A percentile compares a stretch with the other conserved stretches of the same genome.
phyloP scores from a whole-genome alignment of 495 filamentous ascomycete genomes.

The Penicillium argentinense region DNA sequence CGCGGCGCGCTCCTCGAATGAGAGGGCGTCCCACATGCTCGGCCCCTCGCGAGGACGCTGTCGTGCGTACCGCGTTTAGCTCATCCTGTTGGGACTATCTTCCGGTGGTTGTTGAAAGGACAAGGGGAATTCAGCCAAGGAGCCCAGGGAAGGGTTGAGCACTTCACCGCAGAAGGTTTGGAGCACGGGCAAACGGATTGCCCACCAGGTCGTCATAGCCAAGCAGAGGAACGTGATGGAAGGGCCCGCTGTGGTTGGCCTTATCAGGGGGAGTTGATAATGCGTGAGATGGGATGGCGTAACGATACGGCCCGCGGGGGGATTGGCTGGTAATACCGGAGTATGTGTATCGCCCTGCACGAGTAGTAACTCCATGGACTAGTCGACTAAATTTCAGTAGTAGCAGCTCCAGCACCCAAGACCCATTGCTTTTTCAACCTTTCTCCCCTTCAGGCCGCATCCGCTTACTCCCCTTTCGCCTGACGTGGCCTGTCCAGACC shows the following conservation, averaged over 20 bases:
- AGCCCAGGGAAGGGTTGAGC: too few relatives aligned
- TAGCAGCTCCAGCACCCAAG: too few relatives aligned
- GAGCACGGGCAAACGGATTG: too few relatives aligned
- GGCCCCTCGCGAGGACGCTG: constrained; percentile 4
- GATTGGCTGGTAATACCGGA: neutral
- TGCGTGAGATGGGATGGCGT: constrained; percentile 24
- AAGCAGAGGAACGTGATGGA: constrained; percentile 33
- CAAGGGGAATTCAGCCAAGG: neutral
- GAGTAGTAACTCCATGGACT: too few relatives aligned
- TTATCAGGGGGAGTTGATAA: constrained; percentile 35
- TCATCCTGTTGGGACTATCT: constrained; percentile 18
- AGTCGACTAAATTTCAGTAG: too few relatives aligned
- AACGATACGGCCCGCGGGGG: neutral
- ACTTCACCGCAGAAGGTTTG: too few relatives aligned
- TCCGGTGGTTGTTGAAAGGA: neutral
- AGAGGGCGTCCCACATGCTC: constrained; percentile 11
- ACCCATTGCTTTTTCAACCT: too few relatives aligned
- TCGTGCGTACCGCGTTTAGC: constrained; percentile 19
- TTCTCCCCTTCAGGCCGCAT: constrained; percentile 2
- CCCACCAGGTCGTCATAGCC: too few relatives aligned
- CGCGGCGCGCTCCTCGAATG: constrained; percentile 15
- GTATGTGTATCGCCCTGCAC: too few relatives aligned
- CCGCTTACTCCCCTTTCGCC: constrained; percentile 4
- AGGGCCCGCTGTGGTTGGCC: constrained; percentile 35
- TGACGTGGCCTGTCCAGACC: neutral